Percentiles rank a stretch among this genome's conserved stretches.
These are phyloP conservation scores for Fusarium papillatum DNA, from an alignment of 2,329 filamentous ascomycete genomes.

Conservation along the genomic window DNA sequence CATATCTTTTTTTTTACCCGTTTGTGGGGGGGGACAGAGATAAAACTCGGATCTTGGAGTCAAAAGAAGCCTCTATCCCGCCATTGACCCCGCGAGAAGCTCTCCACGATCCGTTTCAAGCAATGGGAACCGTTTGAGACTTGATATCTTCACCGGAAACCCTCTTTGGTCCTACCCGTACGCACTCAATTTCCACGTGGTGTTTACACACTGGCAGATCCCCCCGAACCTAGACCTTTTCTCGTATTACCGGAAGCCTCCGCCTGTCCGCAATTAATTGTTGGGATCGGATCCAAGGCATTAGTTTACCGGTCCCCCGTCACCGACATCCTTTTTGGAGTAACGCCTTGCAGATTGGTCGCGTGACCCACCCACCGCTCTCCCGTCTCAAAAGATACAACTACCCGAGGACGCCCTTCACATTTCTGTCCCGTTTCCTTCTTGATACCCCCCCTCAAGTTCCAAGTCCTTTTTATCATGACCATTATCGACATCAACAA, in stretches of 20 bases:
- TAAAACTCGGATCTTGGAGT: slow-evolving; percentile 3
- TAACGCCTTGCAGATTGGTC: slow-evolving; percentile 39
- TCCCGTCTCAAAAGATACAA: slow-evolving; percentile 15
- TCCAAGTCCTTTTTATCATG: slow-evolving; percentile 57
- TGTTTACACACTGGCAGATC: not conserved
- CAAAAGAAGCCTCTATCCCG: slow-evolving; percentile 20
- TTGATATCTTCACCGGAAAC: slow-evolving; percentile 1
- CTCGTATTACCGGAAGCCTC: slow-evolving; percentile 22
- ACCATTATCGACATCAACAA: slow-evolving; percentile 77
- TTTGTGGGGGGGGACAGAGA: slow-evolving; percentile 7
- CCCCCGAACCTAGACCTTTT: not conserved
- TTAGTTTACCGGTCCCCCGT: slow-evolving; percentile 34
- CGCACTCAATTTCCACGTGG: not conserved
- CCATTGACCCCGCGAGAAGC: slow-evolving; percentile 30
- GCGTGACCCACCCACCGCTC: slow-evolving; percentile 45
- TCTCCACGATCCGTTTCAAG: slow-evolving; percentile 10
- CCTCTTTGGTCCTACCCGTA: not conserved
- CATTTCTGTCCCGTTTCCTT: slow-evolving; percentile 9
- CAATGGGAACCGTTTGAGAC: slow-evolving; percentile 27
- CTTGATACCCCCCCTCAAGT: slow-evolving; percentile 5
- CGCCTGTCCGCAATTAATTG: slow-evolving; percentile 34
- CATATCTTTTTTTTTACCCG: not conserved
- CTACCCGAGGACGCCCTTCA: slow-evolving; percentile 8
- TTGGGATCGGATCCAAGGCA: slow-evolving; percentile 23
- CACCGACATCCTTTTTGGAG: slow-evolving; percentile 38